These are phyloP conservation scores for Chytriomyces sp. DNA, from an alignment of 192 early-diverging fungal genomes.

Conservation along the genomic window DNA sequence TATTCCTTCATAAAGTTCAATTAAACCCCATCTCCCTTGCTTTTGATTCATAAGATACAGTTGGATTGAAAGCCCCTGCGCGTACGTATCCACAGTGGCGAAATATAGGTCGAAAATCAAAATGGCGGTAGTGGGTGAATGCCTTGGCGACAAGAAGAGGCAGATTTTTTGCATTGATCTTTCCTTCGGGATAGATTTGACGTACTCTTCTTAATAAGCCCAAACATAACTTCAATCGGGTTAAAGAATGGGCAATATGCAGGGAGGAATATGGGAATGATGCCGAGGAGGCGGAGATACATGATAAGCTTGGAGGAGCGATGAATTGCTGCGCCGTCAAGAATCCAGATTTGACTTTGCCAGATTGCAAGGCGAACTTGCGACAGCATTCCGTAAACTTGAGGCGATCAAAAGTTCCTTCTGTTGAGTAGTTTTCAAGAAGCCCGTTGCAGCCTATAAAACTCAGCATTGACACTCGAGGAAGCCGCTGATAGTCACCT, in stretches of 20 bases:
- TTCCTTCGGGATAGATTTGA: neutral
- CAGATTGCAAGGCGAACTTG: constrained; percentile 14
- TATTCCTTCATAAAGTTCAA: no score
- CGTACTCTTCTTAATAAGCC: neutral
- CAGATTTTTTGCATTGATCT: neutral
- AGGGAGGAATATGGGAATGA: constrained; percentile 35
- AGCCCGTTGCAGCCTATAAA: constrained; percentile 16
- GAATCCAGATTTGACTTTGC: constrained; percentile 32
- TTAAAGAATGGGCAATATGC: constrained; percentile 39
- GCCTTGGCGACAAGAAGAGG: neutral
- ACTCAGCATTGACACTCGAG: constrained; percentile 3
- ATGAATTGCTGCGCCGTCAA: constrained; percentile 30
- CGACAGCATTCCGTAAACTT: constrained; percentile 23
- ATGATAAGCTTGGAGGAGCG: neutral
- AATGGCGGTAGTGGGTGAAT: constrained; percentile 3
- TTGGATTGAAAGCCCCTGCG: no score
- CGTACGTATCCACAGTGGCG: no score
- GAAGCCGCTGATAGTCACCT: constrained; percentile 13
- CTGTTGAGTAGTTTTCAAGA: constrained; percentile 15
- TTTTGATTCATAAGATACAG: no score
- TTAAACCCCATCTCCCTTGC: no score
- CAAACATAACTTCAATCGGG: constrained; percentile 7
- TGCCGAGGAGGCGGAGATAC: constrained; percentile 14
- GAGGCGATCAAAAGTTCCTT: constrained; percentile 25
- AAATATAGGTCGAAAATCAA: no score